A percentile compares a stretch with the other conserved stretches of the same genome.
Conservation (phyloP, 2,329 filamentous ascomycete genomes). For the Rhinocladiella similis region DNA sequence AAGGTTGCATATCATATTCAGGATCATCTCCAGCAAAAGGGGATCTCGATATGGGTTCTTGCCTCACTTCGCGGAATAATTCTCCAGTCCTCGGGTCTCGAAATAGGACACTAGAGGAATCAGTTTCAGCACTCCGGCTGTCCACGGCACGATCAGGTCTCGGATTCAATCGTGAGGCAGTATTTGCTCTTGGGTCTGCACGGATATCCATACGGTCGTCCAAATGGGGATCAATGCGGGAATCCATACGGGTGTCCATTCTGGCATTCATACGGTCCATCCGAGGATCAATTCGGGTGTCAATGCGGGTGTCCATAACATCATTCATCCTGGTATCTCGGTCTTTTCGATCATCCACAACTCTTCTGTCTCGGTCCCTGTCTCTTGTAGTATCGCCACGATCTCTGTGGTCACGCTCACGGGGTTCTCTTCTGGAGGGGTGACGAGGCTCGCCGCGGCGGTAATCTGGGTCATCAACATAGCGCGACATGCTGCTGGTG, state of each 20-base stretch:
- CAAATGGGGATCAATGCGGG: slow-evolving; percentile 12
- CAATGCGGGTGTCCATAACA: slow-evolving; percentile 18
- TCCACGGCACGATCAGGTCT: slow-evolving; percentile 20
- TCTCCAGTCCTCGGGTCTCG: slow-evolving; percentile 22
- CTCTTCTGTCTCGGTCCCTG: slow-evolving; percentile 22
- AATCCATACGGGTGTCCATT: slow-evolving; percentile 10
- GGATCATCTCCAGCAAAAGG: slow-evolving; percentile 26
- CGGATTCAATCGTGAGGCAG: slow-evolving; percentile 18
- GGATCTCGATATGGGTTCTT: slow-evolving; percentile 12
- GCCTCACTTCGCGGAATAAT: slow-evolving; percentile 18
- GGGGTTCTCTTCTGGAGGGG: slow-evolving; percentile 17
- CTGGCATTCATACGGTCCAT: slow-evolving; percentile 10
- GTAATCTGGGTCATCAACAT: slow-evolving; percentile 25
- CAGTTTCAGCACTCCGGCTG: slow-evolving; percentile 14
- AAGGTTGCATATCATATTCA: slow-evolving; percentile 38
- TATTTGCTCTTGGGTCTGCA: slow-evolving; percentile 20
- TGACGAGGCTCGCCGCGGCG: slow-evolving; percentile 17
- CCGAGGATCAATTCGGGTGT: slow-evolving; percentile 13
- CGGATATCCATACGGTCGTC: slow-evolving; percentile 11
- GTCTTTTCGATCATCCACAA: slow-evolving; percentile 17
- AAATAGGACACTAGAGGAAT: slow-evolving; percentile 5
- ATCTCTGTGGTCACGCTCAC: slow-evolving; percentile 2
- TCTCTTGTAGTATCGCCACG: slow-evolving; percentile 12
- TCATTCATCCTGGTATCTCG: slow-evolving; percentile 22
- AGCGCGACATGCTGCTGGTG: slow-evolving; percentile 23